A percentile compares a stretch with the other conserved stretches of the same genome.
Evolutionary conservation across 164 flowering plant species (phyloP).

Genomic region (Euptelea pleiosperma): DNA sequence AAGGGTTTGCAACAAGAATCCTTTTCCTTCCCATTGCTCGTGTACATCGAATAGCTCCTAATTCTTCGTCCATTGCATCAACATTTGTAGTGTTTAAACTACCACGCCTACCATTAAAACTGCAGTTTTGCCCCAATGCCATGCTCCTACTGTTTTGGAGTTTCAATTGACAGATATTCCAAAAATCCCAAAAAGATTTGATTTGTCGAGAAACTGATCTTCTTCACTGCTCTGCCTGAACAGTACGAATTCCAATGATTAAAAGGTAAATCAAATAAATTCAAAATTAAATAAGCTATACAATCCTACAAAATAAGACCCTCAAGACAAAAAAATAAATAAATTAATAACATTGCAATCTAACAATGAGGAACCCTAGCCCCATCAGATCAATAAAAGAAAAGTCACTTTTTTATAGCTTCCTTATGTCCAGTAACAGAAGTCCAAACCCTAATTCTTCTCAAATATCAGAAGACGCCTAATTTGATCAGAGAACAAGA

Average conservation of each 20-base stretch:
- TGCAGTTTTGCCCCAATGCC: slow-evolving; percentile 11
- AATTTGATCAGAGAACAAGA: background rate
- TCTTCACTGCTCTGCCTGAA: background rate
- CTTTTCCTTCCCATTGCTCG: slow-evolving; percentile 20
- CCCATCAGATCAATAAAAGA: background rate
- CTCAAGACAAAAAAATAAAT: no score
- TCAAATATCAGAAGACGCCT: background rate
- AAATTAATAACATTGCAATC: background rate
- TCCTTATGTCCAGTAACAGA: background rate
- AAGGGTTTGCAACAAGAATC: background rate
- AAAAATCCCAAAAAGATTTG: no score
- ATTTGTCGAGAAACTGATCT: background rate
- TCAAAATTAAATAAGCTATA: no score
- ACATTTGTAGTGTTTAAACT: background rate
- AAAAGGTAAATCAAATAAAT: no score
- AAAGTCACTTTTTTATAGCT: background rate
- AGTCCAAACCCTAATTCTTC: background rate
- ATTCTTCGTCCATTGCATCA: background rate
- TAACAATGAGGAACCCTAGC: background rate
- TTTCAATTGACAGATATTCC: background rate
- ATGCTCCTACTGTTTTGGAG: background rate
- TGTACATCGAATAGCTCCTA: slow-evolving; percentile 10
- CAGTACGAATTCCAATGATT: background rate
- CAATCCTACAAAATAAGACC: no score
- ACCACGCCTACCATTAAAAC: slow-evolving; percentile 4